Base-by-base conservation (phyloP, 371 early-diverging fungal species). In the Saksenaea oblongispora region DNA sequence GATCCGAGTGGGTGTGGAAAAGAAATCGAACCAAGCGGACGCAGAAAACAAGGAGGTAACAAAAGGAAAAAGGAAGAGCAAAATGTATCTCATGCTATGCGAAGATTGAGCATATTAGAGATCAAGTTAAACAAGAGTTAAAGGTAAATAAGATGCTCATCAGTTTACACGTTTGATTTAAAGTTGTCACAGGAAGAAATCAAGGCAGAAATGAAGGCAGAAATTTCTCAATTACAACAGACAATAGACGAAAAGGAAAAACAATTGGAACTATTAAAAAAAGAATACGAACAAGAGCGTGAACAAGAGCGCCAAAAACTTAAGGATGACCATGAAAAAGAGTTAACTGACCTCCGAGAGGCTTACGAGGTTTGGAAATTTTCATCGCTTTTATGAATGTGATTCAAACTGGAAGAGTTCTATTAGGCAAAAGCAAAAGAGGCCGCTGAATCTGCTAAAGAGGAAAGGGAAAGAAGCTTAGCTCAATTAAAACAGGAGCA, bases 381-480 rank as follows among this genome's bases (percentile, higher is more conserved):
- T 24, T n/a, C n/a, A 22, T 47, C 8, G 9, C 17, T n/a, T 10
- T 17, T 18, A 54, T 17, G 14, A 3, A 27, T 39, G 42, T 44
- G 8, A 59, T 14, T 35, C 26, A 44, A 22, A 28, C 18, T 13
- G 17, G 47, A 61, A 35, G n/a, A 11, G 13, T 22, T 47, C 10
- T 47, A 24, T 53, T 56, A 69, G 71, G 42, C 9, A 18, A 54
- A 64, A 56, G 57, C 61, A 39, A 56, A 61, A 26, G 56, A 64
- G 17, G 37, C 42, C 9, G 44, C 35, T 18, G 27, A 54, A 8
- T 42, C 42, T 18, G 31, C 59, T 11, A n/a, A 62, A 34, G 36
- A 24, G 37, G 53, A 55, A 27, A 54, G 57, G 10, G 55, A 63
- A 28, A 59, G 56, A 13, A 22, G 27, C 31, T 34, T 39, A 22